A percentile compares a stretch with the other conserved stretches of the same genome.
Conservation (phyloP, 345 rosid species). For the Gossypium longicalyx region DNA sequence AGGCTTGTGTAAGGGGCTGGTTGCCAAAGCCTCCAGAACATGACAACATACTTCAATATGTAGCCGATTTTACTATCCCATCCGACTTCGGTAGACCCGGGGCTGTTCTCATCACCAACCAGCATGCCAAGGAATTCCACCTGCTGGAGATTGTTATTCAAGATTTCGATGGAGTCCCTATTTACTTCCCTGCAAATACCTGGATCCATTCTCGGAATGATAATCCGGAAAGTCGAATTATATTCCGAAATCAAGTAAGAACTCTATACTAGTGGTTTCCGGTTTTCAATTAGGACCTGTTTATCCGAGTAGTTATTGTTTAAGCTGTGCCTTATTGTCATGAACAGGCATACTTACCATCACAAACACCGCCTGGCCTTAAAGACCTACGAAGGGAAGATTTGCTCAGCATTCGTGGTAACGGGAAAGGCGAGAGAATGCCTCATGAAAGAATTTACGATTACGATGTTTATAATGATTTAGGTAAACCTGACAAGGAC, state of each 20-base stretch:
- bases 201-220: constrained; percentile 77
- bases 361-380: constrained; percentile 67
- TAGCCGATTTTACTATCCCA: constrained; percentile 62
- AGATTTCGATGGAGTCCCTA: constrained; percentile 58
- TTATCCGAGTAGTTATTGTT: neutral
- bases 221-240: constrained; percentile 69
- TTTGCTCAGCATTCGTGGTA: constrained; percentile 57
- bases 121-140: constrained; percentile 66
- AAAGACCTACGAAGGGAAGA: constrained; percentile 71
- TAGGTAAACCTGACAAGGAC: constrained; percentile 82
- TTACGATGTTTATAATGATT: constrained; percentile 71
- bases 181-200: constrained; percentile 70
- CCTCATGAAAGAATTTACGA: constrained; percentile 75
- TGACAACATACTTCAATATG: constrained; percentile 49
- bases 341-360: constrained; percentile 63
- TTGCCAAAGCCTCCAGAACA: constrained; percentile 48
- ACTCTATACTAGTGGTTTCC: neutral
- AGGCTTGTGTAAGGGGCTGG: constrained; percentile 63
- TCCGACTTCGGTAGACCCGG: constrained; percentile 74
- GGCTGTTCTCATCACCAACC: constrained; percentile 69
- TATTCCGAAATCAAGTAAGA: constrained; percentile 75
- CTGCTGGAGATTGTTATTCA: constrained; percentile 58
- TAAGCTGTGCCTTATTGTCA: neutral
- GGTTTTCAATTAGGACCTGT: neutral
- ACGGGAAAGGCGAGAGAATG: constrained; percentile 71